These are phyloP conservation scores for Balakata baccata DNA, from an alignment of 345 rosid species.

Conservation along the genomic window DNA sequence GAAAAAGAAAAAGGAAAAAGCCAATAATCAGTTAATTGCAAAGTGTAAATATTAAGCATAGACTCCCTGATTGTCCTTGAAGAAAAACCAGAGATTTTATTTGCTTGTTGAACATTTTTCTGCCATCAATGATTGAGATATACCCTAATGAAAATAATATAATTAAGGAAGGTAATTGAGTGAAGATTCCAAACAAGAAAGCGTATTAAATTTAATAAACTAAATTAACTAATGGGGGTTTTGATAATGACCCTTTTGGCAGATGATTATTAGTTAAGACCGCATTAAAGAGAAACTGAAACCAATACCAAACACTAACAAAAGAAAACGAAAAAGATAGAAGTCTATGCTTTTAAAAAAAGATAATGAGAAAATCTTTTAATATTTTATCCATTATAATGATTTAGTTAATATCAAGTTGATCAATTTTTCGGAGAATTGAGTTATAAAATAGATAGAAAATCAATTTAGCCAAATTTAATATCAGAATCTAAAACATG, in stretches of 20 bases:
- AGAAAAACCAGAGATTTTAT: neutral
- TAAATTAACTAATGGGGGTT: neutral
- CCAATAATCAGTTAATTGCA: neutral
- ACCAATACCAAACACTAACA: neutral
- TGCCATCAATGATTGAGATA: neutral
- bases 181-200: constrained; percentile 28
- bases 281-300: neutral
- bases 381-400: neutral
- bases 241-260: neutral
- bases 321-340: neutral
- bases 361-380: no score
- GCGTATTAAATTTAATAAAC: neutral
- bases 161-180: constrained; percentile 15
- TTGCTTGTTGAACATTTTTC: neutral
- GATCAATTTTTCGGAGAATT: neutral
- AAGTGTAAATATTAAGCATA: neutral
- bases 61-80: neutral
- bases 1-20: no score
- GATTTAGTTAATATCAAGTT: constrained; percentile 1
- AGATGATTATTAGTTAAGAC: neutral
- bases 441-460: no score
- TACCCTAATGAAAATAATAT: neutral
- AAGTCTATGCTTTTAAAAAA: neutral
- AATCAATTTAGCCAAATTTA: no score
- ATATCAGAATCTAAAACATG: no score